Percentiles rank a stretch among this genome's conserved stretches.
Conservation (phyloP, 495 filamentous ascomycete genomes). For the Aspergillus baeticus region DNA sequence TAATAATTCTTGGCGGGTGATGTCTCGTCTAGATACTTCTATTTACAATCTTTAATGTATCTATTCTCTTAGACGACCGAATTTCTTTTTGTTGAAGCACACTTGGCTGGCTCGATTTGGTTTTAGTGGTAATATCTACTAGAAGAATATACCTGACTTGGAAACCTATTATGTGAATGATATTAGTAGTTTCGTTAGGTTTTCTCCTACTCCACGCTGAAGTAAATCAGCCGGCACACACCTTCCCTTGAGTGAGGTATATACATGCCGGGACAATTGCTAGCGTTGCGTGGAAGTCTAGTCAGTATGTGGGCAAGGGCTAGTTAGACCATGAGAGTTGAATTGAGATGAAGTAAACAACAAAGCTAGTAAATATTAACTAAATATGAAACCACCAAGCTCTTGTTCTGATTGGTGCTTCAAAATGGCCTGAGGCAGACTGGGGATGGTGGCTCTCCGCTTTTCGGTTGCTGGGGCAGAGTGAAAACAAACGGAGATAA, state of each 20-base stretch:
- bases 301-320: background rate
- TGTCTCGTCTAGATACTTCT: background rate
- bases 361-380: too few relatives aligned
- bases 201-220: too few relatives aligned
- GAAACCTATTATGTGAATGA: too few relatives aligned
- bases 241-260: too few relatives aligned
- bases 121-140: background rate
- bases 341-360: too few relatives aligned
- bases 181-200: too few relatives aligned
- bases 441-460: background rate
- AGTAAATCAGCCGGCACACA: too few relatives aligned
- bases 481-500: conserved; percentile 14
- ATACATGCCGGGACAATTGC: too few relatives aligned
- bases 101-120: background rate
- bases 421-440: too few relatives aligned
- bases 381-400: too few relatives aligned
- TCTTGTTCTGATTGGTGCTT: too few relatives aligned
- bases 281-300: background rate
- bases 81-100: background rate
- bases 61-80: background rate
- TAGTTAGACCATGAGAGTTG: too few relatives aligned
- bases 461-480: conserved; percentile 15
- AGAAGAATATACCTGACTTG: background rate
- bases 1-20: background rate
- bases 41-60: conserved; percentile 6